These are phyloP conservation scores for Corylus avellana DNA, from an alignment of 306 rosid genomes.

Conservation along the genomic window DNA sequence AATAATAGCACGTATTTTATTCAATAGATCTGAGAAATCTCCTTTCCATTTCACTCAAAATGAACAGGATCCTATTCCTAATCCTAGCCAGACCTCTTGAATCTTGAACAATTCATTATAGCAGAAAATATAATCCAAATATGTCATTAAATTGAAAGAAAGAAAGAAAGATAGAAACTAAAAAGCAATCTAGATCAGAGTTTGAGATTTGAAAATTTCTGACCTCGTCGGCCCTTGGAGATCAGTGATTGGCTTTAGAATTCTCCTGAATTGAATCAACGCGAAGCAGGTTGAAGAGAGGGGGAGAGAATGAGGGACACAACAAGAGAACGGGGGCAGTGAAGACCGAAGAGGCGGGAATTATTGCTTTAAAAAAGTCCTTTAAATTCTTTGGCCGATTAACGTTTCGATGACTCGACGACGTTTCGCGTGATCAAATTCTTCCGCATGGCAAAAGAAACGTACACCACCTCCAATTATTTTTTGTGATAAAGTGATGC, in stretches of 20 bases:
- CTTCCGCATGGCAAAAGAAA: conserved; percentile 3
- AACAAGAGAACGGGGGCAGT: background rate
- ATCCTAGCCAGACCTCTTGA: background rate
- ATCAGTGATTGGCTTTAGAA: background rate
- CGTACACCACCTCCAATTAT: no score
- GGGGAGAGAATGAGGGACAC: background rate
- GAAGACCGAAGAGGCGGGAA: conserved; percentile 31
- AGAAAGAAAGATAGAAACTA: background rate
- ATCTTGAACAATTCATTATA: background rate
- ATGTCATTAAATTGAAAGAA: background rate
- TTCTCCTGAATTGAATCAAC: background rate
- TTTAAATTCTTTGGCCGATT: background rate
- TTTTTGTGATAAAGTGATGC: no score
- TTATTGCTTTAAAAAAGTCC: conserved; percentile 9
- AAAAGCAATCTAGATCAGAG: background rate
- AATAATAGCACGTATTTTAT: no score
- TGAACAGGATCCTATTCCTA: no score
- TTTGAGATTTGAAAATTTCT: background rate
- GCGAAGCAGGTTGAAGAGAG: background rate
- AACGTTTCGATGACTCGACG: background rate
- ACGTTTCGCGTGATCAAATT: conserved; percentile 14
- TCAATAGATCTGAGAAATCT: no score
- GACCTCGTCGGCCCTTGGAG: conserved; percentile 8
- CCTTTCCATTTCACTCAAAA: no score
- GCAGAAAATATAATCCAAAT: background rate